Conservation (phyloP, 2,329 filamentous ascomycete species). For the Saccharata proteae region DNA sequence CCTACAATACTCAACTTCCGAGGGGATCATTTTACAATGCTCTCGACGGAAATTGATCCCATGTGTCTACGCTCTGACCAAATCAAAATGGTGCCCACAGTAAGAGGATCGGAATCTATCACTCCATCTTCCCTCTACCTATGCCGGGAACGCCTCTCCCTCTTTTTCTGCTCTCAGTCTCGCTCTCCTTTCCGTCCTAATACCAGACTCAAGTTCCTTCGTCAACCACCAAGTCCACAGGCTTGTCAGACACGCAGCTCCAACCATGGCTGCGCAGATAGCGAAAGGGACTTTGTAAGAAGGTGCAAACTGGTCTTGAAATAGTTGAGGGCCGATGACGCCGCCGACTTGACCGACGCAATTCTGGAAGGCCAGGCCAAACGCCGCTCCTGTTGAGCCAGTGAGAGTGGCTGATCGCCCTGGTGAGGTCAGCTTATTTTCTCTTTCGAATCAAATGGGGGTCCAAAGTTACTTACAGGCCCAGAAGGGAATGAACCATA, state of each 20-base stretch:
- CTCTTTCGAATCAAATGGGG: slow-evolving; percentile 1
- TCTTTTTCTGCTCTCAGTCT: slow-evolving; percentile 13
- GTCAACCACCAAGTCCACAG: slow-evolving; percentile 33
- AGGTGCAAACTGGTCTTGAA: slow-evolving; percentile 30
- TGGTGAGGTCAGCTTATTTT: not conserved
- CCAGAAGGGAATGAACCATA: slow-evolving; percentile 37
- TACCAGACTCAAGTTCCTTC: slow-evolving; percentile 28
- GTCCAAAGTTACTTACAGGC: slow-evolving; percentile 17
- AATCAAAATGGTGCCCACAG: no score
- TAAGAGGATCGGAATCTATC: slow-evolving; percentile 13
- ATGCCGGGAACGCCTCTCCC: slow-evolving; percentile 10
- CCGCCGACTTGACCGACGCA: slow-evolving; percentile 34
- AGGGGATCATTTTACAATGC: no score
- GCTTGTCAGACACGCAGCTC: slow-evolving; percentile 19
- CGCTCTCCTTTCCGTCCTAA: slow-evolving; percentile 15
- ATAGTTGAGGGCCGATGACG: slow-evolving; percentile 34
- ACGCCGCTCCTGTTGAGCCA: slow-evolving; percentile 33
- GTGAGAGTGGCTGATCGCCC: slow-evolving; percentile 30
- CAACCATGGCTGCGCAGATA: slow-evolving; percentile 25
- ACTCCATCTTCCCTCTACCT: slow-evolving; percentile 14
- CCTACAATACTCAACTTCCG: no score
- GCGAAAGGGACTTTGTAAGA: slow-evolving; percentile 29
- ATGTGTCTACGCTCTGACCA: no score
- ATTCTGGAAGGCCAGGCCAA: slow-evolving; percentile 32
- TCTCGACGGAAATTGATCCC: no score